Evolutionary conservation across 2,329 filamentous ascomycete genomes (phyloP).

Genomic region (Aspergillus sp.): DNA sequence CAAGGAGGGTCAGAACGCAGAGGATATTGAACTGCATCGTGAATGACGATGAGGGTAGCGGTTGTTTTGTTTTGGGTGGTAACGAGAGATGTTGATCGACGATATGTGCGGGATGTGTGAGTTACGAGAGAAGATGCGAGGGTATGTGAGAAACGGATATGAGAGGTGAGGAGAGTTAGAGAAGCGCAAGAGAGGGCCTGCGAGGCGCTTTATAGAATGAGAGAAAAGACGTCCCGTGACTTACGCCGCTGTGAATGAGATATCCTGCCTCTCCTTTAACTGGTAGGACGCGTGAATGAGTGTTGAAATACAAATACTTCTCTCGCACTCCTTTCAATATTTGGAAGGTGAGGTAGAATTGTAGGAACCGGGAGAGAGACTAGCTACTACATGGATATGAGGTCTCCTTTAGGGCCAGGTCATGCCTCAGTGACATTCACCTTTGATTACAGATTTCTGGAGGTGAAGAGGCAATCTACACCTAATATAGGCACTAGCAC

Average conservation of each 20-base stretch:
- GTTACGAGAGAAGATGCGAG: background rate
- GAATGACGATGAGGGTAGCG: background rate
- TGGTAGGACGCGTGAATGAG: background rate
- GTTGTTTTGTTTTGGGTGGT: background rate
- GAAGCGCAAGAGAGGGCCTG: background rate
- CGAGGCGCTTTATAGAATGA: background rate
- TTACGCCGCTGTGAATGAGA: background rate
- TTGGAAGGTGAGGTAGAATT: no score
- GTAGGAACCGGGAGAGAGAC: no score
- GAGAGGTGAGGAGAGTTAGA: background rate
- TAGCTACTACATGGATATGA: no score
- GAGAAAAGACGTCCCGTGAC: background rate
- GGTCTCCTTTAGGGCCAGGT: no score
- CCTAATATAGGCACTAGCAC: no score
- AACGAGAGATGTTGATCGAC: background rate
- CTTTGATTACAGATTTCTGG: background rate
- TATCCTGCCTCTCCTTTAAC: background rate
- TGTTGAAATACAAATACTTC: background rate
- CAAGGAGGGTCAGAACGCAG: background rate
- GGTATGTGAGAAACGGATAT: no score
- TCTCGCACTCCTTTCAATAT: no score
- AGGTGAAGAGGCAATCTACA: background rate
- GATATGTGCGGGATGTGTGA: background rate
- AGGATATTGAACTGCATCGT: conserved; percentile 4
- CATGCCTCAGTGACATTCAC: no score